Evolutionary conservation across 208 protist species (phyloP).

Genomic region (Leishmania aethiopica): DNA sequence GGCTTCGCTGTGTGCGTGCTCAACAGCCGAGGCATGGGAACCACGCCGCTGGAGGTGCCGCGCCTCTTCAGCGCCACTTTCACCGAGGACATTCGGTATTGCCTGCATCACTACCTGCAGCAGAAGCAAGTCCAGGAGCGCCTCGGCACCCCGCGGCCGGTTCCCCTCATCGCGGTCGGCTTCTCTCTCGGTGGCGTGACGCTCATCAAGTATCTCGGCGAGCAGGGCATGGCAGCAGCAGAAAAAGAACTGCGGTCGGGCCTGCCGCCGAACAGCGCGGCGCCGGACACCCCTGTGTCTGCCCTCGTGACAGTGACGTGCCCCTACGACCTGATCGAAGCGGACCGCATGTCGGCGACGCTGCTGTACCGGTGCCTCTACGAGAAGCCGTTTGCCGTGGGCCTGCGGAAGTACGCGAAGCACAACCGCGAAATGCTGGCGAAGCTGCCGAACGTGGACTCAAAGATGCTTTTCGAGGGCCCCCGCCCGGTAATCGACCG

Average conservation of each 20-base stretch:
- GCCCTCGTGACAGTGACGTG: conserved; percentile 50
- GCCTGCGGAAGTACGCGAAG: conserved; percentile 38
- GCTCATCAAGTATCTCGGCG: conserved; percentile 59
- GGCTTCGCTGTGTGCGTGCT: conserved; percentile 43
- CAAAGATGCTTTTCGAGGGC: conserved; percentile 32
- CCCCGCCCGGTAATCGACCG: conserved; percentile 20
- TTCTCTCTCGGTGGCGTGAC: conserved; percentile 74
- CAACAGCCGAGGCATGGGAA: conserved; percentile 59
- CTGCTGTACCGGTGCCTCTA: conserved; percentile 33
- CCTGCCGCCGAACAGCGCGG: conserved; percentile 11
- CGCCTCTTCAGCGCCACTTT: conserved; percentile 54
- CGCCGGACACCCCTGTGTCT: conserved; percentile 29
- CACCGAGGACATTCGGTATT: conserved; percentile 54
- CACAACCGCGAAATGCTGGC: conserved; percentile 52
- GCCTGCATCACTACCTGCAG: conserved; percentile 31
- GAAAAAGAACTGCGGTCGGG: neutral
- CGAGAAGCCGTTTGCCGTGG: conserved; percentile 23
- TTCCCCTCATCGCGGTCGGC: conserved; percentile 57
- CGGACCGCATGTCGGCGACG: conserved; percentile 25
- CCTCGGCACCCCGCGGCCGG: conserved; percentile 20
- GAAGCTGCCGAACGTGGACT: conserved; percentile 38
- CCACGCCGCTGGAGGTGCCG: conserved; percentile 51
- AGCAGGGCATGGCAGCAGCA: conserved; percentile 41
- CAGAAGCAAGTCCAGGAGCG: conserved; percentile 33
- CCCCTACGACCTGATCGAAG: conserved; percentile 50